These are phyloP conservation scores for Xylaria arbuscula DNA, from an alignment of 2,329 filamentous ascomycete species.

Conservation along the genomic window DNA sequence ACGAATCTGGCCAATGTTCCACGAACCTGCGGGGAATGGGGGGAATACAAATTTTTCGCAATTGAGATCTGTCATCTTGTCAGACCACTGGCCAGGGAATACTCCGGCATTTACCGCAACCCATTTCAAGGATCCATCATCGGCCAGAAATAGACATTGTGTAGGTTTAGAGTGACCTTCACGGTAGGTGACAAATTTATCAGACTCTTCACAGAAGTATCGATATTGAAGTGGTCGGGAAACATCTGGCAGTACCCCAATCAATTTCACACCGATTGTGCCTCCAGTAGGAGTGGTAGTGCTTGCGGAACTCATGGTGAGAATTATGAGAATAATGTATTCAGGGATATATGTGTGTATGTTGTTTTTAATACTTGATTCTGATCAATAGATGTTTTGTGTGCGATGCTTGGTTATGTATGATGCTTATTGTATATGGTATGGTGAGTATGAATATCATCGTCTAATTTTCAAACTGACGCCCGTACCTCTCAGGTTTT, in stretches of 20 bases:
- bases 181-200: slow-evolving; percentile 21
- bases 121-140: slow-evolving; percentile 21
- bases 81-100: slow-evolving; percentile 11
- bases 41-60: slow-evolving; percentile 10
- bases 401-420: too few relatives aligned
- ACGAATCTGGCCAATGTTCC: slow-evolving; percentile 26
- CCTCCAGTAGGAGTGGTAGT: background rate
- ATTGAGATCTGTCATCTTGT: background rate
- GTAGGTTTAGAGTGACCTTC: slow-evolving; percentile 28
- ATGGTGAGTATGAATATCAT: too few relatives aligned
- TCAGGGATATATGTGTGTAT: background rate
- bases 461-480: too few relatives aligned
- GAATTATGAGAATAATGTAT: background rate
- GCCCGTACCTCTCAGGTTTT: too few relatives aligned
- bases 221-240: background rate
- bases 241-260: background rate
- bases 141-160: slow-evolving; percentile 21
- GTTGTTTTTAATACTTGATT: too few relatives aligned
- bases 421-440: too few relatives aligned
- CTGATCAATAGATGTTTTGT: too few relatives aligned
- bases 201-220: background rate
- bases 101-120: slow-evolving; percentile 25
- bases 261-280: slow-evolving; percentile 8
- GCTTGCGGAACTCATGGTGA: background rate
- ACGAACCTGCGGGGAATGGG: slow-evolving; percentile 15